phyloP scores from a whole-genome alignment of 805 yeast genomes.

The Metschnikowia drakensbergensis region DNA sequence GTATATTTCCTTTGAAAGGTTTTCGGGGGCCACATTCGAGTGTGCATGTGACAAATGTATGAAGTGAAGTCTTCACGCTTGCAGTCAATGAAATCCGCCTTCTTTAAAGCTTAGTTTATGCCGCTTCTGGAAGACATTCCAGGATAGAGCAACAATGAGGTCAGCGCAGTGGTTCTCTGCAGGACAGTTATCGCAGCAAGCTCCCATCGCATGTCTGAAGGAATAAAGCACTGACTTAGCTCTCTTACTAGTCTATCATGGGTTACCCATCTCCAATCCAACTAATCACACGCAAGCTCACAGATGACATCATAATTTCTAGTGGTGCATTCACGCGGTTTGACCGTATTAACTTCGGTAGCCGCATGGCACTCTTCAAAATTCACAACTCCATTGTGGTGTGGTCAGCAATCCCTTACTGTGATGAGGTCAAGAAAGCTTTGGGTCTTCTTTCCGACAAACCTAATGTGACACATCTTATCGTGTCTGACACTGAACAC shows the following conservation, averaged over 20 bases:
- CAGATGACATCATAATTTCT: slow-evolving; percentile 33
- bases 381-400: slow-evolving; percentile 29
- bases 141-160: no score
- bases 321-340: slow-evolving; percentile 33
- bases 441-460: slow-evolving; percentile 31
- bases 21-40: no score
- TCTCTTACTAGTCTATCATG: background rate
- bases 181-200: background rate
- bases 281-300: slow-evolving; percentile 27
- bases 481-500: slow-evolving; percentile 64
- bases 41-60: no score
- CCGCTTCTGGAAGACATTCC: no score
- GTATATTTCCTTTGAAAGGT: no score
- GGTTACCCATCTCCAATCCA: slow-evolving; percentile 33
- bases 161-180: no score
- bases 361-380: slow-evolving; percentile 39
- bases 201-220: background rate
- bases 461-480: slow-evolving; percentile 43
- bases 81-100: no score
- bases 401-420: slow-evolving; percentile 60
- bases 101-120: no score
- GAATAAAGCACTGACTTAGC: no score
- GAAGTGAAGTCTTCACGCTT: no score
- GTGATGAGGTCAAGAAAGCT: slow-evolving; percentile 41
- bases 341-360: slow-evolving; percentile 35